Evolutionary conservation across 257 asterid species (phyloP).

Genomic region (Petunia secreta): DNA sequence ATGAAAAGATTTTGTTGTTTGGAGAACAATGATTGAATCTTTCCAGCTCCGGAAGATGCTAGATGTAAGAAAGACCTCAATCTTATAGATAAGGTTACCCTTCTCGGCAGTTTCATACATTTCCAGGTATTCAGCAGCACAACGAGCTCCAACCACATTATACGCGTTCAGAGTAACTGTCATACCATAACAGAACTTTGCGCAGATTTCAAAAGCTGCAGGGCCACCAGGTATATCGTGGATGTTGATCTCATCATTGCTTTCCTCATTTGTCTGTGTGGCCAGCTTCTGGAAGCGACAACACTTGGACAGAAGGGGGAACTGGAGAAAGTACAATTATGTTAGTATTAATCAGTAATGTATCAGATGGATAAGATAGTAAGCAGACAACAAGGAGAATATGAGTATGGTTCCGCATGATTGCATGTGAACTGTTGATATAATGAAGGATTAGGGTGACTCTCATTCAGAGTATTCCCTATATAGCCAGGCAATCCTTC

Average conservation of each 20-base stretch:
- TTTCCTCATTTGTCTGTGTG: conserved; percentile 43
- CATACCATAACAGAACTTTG: conserved; percentile 89
- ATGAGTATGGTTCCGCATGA: neutral
- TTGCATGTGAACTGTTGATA: neutral
- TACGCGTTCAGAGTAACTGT: conserved; percentile 77
- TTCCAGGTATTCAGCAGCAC: conserved; percentile 87
- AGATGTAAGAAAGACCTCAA: conserved; percentile 76
- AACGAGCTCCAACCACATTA: conserved; percentile 78
- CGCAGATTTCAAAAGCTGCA: conserved; percentile 80
- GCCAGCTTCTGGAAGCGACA: conserved; percentile 66
- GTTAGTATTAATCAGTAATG: conserved; percentile 23
- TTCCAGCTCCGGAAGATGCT: conserved; percentile 92
- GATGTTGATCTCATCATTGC: conserved; percentile 51
- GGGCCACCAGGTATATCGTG: conserved; percentile 85
- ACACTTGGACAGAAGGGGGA: conserved; percentile 81
- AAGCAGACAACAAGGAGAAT: conserved; percentile 9
- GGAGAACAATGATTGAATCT: conserved; percentile 89
- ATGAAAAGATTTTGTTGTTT: conserved; percentile 65
- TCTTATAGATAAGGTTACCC: conserved; percentile 82
- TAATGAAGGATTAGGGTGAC: neutral
- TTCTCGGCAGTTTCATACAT: conserved; percentile 79
- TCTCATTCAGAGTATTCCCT: conserved; percentile 9
- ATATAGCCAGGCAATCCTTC: neutral
- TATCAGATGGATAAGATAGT: neutral
- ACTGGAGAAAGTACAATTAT: conserved; percentile 44